Conservation (phyloP, 345 rosid species). For the Garcia nutans region DNA sequence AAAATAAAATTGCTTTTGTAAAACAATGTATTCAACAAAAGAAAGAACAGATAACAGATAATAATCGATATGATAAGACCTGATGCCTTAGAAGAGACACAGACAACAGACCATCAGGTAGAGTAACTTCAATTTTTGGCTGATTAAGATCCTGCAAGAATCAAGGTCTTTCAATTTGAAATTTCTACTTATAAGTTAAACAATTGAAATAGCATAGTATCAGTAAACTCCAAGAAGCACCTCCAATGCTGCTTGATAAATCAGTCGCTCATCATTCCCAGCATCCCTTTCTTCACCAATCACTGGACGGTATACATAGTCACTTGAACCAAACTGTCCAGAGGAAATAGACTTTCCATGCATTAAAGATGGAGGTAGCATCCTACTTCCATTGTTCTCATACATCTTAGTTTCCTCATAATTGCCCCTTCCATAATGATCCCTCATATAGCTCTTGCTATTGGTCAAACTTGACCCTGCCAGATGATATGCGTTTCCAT, state of each 20-base stretch:
- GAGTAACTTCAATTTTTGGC: constrained; percentile 63
- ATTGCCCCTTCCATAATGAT: constrained; percentile 29
- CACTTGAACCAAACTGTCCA: constrained; percentile 48
- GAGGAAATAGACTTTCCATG: constrained; percentile 44
- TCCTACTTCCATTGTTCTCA: constrained; percentile 54
- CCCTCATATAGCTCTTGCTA: constrained; percentile 44
- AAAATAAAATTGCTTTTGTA: constrained; percentile 24
- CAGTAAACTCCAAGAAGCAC: constrained; percentile 36
- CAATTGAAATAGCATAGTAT: not conserved
- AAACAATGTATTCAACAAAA: not conserved
- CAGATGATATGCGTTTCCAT: constrained; percentile 30
- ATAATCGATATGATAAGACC: constrained; percentile 42
- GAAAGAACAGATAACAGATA: not conserved
- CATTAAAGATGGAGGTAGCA: constrained; percentile 57
- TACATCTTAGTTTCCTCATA: constrained; percentile 45
- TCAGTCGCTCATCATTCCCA: constrained; percentile 66
- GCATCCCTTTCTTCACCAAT: constrained; percentile 53
- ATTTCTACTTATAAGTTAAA: not conserved
- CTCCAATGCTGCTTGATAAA: constrained; percentile 92
- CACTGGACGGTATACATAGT: constrained; percentile 42
- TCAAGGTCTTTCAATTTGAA: constrained; percentile 9
- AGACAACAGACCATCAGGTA: constrained; percentile 81
- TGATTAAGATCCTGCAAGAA: constrained; percentile 76
- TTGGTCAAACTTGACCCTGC: constrained; percentile 40
- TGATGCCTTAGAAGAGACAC: constrained; percentile 90